Evolutionary conservation across 164 flowering plant genomes (phyloP).

Genomic region (Platanus orientalis): DNA sequence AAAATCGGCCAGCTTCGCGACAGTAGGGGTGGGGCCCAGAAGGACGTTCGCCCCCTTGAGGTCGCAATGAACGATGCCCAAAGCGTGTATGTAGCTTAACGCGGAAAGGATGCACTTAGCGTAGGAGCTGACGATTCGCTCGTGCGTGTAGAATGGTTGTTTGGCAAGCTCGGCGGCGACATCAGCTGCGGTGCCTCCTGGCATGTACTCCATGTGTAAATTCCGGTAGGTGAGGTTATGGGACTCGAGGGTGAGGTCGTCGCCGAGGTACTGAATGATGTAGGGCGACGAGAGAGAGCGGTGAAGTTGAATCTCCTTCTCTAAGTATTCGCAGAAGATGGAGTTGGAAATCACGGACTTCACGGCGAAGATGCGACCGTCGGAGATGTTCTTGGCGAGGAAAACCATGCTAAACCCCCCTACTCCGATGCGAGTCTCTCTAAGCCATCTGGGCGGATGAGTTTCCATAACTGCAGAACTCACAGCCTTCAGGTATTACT

Average conservation of each 20-base stretch:
- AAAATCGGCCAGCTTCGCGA: conserved; percentile 72
- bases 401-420: conserved; percentile 62
- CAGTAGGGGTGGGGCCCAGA: conserved; percentile 25
- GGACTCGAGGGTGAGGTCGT: conserved; percentile 37
- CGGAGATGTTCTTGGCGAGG: conserved; percentile 25
- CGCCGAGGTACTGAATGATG: conserved; percentile 47
- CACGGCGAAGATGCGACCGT: conserved; percentile 58
- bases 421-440: conserved; percentile 49
- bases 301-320: conserved; percentile 62
- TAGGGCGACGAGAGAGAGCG: conserved; percentile 44
- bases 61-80: conserved; percentile 68
- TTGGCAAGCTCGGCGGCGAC: conserved; percentile 8
- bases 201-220: conserved; percentile 60
- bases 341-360: conserved; percentile 44
- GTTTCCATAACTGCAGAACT: neutral
- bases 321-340: conserved; percentile 25
- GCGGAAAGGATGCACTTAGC: conserved; percentile 47
- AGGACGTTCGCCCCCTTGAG: conserved; percentile 68
- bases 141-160: conserved; percentile 26
- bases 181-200: conserved; percentile 59
- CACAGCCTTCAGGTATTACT: too few relatives aligned
- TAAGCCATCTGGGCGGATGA: conserved; percentile 37
- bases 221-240: conserved; percentile 29
- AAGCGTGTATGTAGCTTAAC: conserved; percentile 41
- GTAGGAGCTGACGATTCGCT: conserved; percentile 30